A percentile compares a stretch with the other conserved stretches of the same genome.
These are phyloP conservation scores for Saccharomycopsis synnaedendra DNA, from an alignment of 805 yeast genomes.

Conservation along the genomic window DNA sequence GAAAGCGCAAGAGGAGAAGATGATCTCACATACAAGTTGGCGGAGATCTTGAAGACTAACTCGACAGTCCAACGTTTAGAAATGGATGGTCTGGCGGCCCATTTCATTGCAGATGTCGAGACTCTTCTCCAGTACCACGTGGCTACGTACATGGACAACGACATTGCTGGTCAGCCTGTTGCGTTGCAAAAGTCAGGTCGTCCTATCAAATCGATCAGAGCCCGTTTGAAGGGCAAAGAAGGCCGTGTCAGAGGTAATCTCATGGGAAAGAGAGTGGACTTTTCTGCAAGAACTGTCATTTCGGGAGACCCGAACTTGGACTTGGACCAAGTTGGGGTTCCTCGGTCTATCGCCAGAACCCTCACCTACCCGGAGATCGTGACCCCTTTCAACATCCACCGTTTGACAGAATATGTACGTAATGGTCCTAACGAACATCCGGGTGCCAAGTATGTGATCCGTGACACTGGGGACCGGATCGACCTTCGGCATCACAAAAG, in stretches of 20 bases:
- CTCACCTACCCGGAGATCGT: conserved; percentile 95
- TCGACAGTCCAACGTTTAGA: conserved; percentile 95
- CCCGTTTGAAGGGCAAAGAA: conserved; percentile 99
- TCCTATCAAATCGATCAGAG: conserved; percentile 96
- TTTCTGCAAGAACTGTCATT: conserved; percentile 97
- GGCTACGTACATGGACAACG: conserved; percentile 99
- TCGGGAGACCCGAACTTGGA: conserved; percentile 98
- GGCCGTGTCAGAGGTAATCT: conserved; percentile 97
- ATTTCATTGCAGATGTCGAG: conserved; percentile 93
- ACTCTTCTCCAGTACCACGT: conserved; percentile 93
- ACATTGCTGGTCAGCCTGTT: conserved; percentile 99
- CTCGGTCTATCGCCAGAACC: conserved; percentile 91
- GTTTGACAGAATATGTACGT: conserved; percentile 83
- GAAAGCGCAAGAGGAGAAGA: conserved; percentile 99
- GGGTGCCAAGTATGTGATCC: conserved; percentile 96
- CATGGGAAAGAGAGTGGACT: conserved; percentile 99
- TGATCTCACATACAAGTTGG: conserved; percentile 94
- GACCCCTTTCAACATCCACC: conserved; percentile 93
- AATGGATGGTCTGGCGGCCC: conserved; percentile 98
- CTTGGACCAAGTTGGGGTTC: conserved; percentile 98
- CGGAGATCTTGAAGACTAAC: conserved; percentile 93
- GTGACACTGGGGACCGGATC: conserved; percentile 98
- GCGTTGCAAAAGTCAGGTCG: conserved; percentile 98
- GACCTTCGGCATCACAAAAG: conserved; percentile 94
- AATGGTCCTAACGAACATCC: conserved; percentile 99